Percentiles rank a stretch among this genome's conserved stretches.
These are phyloP conservation scores for Rubia peregrina DNA, from an alignment of 305 asterid genomes.

Conservation along the genomic window DNA sequence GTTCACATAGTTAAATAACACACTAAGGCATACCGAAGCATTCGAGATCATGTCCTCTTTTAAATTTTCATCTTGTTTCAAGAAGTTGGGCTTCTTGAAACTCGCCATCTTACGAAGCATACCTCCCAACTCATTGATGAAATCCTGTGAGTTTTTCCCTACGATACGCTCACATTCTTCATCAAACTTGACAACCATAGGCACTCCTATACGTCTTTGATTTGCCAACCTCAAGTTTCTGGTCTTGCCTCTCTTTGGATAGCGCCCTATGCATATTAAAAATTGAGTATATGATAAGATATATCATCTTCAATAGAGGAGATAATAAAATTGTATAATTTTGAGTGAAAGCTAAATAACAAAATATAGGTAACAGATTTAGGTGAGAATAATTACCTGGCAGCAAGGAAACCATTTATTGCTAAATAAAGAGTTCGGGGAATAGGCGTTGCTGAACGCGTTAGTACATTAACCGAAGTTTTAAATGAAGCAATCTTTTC, in stretches of 20 bases:
- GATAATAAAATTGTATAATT: too few species aligned
- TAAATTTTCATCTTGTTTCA: background rate
- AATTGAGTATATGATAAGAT: too few species aligned
- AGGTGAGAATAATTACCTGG: slow-evolving; percentile 52
- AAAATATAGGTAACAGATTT: too few species aligned
- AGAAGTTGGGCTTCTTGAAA: background rate
- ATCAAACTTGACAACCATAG: too few species aligned
- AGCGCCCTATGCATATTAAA: background rate
- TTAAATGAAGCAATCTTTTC: slow-evolving; percentile 94
- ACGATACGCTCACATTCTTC: too few species aligned
- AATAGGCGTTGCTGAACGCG: slow-evolving; percentile 97
- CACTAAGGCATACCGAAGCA: background rate
- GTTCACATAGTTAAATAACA: too few species aligned
- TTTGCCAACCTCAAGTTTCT: background rate
- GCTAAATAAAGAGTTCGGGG: slow-evolving; percentile 96
- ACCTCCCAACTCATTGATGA: too few species aligned
- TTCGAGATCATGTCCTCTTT: background rate
- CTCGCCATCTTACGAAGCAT: background rate
- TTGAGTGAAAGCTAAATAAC: too few species aligned
- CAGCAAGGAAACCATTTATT: slow-evolving; percentile 94
- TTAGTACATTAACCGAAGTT: slow-evolving; percentile 92
- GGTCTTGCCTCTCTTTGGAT: background rate
- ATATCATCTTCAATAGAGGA: too few species aligned
- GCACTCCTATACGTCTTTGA: too few species aligned
- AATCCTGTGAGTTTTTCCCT: too few species aligned